These are phyloP conservation scores for Termitomyces sp. DNA, from an alignment of 768 basidiomycete genomes.

Conservation along the genomic window DNA sequence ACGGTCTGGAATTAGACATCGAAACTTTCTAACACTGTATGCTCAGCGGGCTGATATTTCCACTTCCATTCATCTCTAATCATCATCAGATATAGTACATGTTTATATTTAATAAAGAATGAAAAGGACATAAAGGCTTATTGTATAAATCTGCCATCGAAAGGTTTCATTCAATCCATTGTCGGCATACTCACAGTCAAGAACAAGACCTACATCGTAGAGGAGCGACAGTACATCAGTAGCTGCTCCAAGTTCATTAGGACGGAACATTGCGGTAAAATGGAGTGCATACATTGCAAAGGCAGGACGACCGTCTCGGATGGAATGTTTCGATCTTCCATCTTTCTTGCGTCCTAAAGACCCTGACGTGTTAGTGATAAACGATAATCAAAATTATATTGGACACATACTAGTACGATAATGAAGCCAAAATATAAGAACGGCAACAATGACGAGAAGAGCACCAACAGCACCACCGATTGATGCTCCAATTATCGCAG, in stretches of 20 bases:
- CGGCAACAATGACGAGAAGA: background rate
- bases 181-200: background rate
- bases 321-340: background rate
- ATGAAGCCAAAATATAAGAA: background rate
- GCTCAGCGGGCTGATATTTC: no score
- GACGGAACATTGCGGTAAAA: background rate
- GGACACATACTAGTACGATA: background rate
- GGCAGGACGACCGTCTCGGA: background rate
- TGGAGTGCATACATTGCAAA: background rate
- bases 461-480: background rate
- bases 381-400: no score
- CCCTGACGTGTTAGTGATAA: background rate
- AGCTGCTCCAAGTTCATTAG: background rate
- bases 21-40: no score
- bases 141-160: background rate
- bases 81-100: no score
- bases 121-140: background rate
- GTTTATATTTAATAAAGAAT: background rate
- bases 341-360: background rate
- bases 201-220: background rate
- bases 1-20: no score
- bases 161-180: background rate
- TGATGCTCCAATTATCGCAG: background rate
- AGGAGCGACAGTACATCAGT: background rate
- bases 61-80: no score